A percentile compares a stretch with the other conserved stretches of the same genome.
phyloP scores from a whole-genome alignment of 2,329 filamentous ascomycete genomes.

The Aspergillus thermomutatus region DNA sequence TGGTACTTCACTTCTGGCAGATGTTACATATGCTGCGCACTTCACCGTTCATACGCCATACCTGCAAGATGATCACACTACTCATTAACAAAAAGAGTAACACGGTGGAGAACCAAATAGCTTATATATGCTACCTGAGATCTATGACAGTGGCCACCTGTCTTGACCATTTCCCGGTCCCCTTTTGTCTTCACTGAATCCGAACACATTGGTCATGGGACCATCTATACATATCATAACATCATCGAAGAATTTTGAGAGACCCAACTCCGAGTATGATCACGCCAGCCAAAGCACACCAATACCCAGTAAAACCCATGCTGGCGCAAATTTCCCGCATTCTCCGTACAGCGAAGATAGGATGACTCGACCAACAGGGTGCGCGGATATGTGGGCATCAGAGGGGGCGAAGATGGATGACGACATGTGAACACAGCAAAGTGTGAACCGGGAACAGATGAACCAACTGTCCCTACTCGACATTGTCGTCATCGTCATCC shows the following conservation, averaged over 20 bases:
- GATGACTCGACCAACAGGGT: slow-evolving; percentile 1
- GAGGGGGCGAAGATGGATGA: slow-evolving; percentile 14
- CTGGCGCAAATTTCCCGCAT: slow-evolving; percentile 3
- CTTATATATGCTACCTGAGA: background rate
- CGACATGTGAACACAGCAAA: slow-evolving; percentile 12
- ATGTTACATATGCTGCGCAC: too few species aligned
- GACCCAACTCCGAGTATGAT: slow-evolving; percentile 17
- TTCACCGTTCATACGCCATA: background rate
- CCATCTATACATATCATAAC: slow-evolving; percentile 13
- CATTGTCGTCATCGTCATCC: slow-evolving; percentile 52
- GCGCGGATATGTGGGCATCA: slow-evolving; percentile 3
- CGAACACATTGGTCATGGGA: slow-evolving; percentile 8
- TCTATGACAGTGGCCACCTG: slow-evolving; percentile 55
- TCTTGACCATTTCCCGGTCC: slow-evolving; percentile 50
- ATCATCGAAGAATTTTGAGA: slow-evolving; percentile 13
- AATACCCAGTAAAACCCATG: slow-evolving; percentile 10
- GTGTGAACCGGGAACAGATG: slow-evolving; percentile 6
- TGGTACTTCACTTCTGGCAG: too few species aligned
- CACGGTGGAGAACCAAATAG: background rate
- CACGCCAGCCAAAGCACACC: slow-evolving; percentile 15
- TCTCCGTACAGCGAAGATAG: slow-evolving; percentile 6
- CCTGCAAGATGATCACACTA: background rate
- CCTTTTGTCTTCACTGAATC: slow-evolving; percentile 17
- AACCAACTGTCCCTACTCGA: slow-evolving; percentile 12
- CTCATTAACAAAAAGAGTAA: background rate